phyloP scores from a whole-genome alignment of 2,329 filamentous ascomycete species.

The Ceratocystis smalleyi region DNA sequence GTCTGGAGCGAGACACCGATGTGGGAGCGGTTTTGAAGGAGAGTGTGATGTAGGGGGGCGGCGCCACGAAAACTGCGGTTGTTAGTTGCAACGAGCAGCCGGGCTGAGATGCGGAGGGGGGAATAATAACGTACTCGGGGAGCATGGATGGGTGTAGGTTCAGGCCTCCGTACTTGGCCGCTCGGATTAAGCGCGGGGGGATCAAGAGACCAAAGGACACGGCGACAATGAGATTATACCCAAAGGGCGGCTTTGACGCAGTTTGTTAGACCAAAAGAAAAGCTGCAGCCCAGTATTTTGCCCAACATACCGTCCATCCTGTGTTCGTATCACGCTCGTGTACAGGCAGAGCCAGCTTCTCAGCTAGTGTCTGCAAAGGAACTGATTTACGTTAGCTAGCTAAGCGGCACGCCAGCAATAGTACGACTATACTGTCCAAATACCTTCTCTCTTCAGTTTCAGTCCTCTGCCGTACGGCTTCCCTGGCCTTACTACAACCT shows the following conservation, averaged over 20 bases:
- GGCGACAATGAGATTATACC: constrained; percentile 67
- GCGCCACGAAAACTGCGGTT: constrained; percentile 56
- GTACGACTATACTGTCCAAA: neutral
- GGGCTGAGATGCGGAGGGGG: neutral
- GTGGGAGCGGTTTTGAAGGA: constrained; percentile 43
- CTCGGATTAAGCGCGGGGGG: constrained; percentile 55
- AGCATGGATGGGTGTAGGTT: constrained; percentile 90
- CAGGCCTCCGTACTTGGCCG: constrained; percentile 65
- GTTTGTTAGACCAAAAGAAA: constrained; percentile 5
- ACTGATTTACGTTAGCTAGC: constrained; percentile 27
- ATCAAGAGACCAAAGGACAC: constrained; percentile 92
- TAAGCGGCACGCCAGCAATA: neutral
- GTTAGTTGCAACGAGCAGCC: constrained; percentile 10
- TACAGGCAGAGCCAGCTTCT: constrained; percentile 46
- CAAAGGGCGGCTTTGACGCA: constrained; percentile 35
- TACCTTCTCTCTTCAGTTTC: constrained; percentile 46
- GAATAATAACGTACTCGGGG: constrained; percentile 45
- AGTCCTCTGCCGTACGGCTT: constrained; percentile 65
- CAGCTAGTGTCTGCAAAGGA: constrained; percentile 53
- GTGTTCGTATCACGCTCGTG: constrained; percentile 72
- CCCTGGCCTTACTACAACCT: constrained; percentile 68
- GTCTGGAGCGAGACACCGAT: constrained; percentile 82
- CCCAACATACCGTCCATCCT: constrained; percentile 51
- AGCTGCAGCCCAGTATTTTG: neutral
- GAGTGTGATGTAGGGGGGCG: constrained; percentile 72